Evolutionary conservation across 805 yeast species (phyloP).

Genomic region (Vanderwaltozyma polyspora): DNA sequence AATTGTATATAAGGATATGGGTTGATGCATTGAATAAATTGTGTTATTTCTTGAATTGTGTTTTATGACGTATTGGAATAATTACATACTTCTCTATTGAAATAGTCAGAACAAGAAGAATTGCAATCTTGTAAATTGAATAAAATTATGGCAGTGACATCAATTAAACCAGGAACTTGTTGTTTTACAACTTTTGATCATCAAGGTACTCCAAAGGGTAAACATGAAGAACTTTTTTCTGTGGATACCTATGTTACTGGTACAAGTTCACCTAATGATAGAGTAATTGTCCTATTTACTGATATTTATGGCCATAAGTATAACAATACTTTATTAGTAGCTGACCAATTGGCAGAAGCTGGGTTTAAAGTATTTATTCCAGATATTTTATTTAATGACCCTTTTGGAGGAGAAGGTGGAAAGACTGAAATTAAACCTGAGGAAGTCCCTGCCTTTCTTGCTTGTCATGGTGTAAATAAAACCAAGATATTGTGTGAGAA

Average conservation of each 20-base stretch:
- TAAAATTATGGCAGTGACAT: too few relatives aligned
- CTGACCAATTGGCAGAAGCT: conserved; percentile 49
- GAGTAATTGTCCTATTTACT: conserved; percentile 28
- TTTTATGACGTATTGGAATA: too few relatives aligned
- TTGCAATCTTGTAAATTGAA: too few relatives aligned
- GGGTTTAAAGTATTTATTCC: conserved; percentile 65
- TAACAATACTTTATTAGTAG: conserved; percentile 49
- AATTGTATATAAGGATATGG: too few relatives aligned
- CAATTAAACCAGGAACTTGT: conserved; percentile 43
- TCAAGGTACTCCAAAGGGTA: conserved; percentile 43
- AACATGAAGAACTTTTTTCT: conserved; percentile 32
- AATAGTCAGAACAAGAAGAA: too few relatives aligned
- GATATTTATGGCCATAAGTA: conserved; percentile 58
- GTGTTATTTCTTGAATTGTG: too few relatives aligned
- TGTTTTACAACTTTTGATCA: conserved; percentile 35
- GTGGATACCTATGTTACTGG: conserved; percentile 41
- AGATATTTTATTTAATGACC: conserved; percentile 51
- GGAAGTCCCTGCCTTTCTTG: conserved; percentile 39
- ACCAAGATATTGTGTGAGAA: conserved; percentile 38
- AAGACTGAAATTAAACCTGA: too few relatives aligned
- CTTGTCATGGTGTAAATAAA: conserved; percentile 38
- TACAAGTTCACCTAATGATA: conserved; percentile 14
- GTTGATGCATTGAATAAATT: too few relatives aligned
- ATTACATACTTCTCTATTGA: too few relatives aligned
- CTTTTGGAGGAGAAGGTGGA: conserved; percentile 27